Evolutionary conservation across 345 rosid species (phyloP).

Genomic region (Clarkia xantiana): DNA sequence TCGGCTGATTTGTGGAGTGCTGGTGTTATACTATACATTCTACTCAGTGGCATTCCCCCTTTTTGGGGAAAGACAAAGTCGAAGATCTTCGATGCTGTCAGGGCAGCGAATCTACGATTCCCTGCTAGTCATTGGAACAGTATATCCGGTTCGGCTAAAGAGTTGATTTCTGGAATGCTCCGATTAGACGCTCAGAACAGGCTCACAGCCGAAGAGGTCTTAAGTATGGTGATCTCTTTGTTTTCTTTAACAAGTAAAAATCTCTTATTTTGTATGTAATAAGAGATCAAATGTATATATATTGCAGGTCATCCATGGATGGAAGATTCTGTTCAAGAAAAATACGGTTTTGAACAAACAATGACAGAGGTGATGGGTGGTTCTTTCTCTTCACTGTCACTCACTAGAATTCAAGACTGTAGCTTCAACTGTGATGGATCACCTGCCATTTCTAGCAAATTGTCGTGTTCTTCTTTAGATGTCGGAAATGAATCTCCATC

Average conservation of each 20-base stretch:
- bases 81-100: slow-evolving; percentile 71
- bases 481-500: slow-evolving; percentile 14
- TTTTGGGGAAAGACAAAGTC: slow-evolving; percentile 76
- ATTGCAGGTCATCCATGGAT: slow-evolving; percentile 71
- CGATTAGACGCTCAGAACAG: slow-evolving; percentile 55
- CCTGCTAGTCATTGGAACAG: slow-evolving; percentile 55
- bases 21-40: slow-evolving; percentile 53
- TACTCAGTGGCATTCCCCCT: slow-evolving; percentile 52
- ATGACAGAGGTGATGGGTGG: slow-evolving; percentile 25
- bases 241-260: too few relatives aligned
- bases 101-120: slow-evolving; percentile 59
- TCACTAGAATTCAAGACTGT: slow-evolving; percentile 34
- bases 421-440: slow-evolving; percentile 40
- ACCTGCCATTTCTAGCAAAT: slow-evolving; percentile 23
- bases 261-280: too few relatives aligned
- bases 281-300: too few relatives aligned
- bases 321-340: slow-evolving; percentile 30
- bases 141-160: slow-evolving; percentile 47
- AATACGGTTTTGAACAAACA: slow-evolving; percentile 15
- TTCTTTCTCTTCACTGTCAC: slow-evolving; percentile 25
- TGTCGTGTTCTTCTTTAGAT: slow-evolving; percentile 44
- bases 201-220: slow-evolving; percentile 47
- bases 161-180: slow-evolving; percentile 64
- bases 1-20: slow-evolving; percentile 71
- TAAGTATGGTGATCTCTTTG: slow-evolving; percentile 16